A percentile compares a stretch with the other conserved stretches of the same genome.
These are phyloP conservation scores for Mycena floridula DNA, from an alignment of 768 basidiomycete genomes.

Conservation along the genomic window DNA sequence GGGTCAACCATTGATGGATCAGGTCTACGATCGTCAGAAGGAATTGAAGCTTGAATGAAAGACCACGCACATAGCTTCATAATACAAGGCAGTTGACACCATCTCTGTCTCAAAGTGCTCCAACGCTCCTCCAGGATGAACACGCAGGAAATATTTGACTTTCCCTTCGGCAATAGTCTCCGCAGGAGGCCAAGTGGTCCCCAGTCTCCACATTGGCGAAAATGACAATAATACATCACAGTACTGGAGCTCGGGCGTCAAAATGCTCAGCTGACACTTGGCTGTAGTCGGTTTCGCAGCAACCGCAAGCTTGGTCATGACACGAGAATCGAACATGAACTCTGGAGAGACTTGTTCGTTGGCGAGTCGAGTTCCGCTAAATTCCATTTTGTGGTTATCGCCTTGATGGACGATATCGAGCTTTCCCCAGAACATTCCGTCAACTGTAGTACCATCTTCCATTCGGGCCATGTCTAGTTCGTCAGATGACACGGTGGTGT, in stretches of 20 bases:
- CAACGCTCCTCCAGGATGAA: constrained; percentile 78
- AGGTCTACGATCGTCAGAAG: constrained; percentile 41
- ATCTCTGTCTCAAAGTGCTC: constrained; percentile 84
- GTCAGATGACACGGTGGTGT: constrained; percentile 72
- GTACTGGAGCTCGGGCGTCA: constrained; percentile 69
- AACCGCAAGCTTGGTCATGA: constrained; percentile 70
- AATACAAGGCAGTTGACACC: constrained; percentile 76
- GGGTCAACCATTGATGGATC: constrained; percentile 75
- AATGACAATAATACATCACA: constrained; percentile 73
- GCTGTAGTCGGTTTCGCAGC: constrained; percentile 72
- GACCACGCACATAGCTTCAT: constrained; percentile 70
- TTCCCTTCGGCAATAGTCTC: constrained; percentile 63
- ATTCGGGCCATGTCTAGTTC: constrained; percentile 89
- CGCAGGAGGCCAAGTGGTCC: constrained; percentile 73
- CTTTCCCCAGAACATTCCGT: constrained; percentile 85
- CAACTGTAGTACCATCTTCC: constrained; percentile 84
- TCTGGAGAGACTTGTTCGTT: constrained; percentile 58
- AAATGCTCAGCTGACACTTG: constrained; percentile 69
- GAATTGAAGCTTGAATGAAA: neutral
- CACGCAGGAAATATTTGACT: constrained; percentile 77
- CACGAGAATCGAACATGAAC: constrained; percentile 69
- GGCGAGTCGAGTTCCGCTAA: constrained; percentile 69
- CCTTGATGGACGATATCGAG: constrained; percentile 76
- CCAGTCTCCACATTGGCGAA: constrained; percentile 69
- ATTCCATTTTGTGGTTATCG: constrained; percentile 76